phyloP scores from a whole-genome alignment of 2,329 filamentous ascomycete species.

The Alternaria postmessia region DNA sequence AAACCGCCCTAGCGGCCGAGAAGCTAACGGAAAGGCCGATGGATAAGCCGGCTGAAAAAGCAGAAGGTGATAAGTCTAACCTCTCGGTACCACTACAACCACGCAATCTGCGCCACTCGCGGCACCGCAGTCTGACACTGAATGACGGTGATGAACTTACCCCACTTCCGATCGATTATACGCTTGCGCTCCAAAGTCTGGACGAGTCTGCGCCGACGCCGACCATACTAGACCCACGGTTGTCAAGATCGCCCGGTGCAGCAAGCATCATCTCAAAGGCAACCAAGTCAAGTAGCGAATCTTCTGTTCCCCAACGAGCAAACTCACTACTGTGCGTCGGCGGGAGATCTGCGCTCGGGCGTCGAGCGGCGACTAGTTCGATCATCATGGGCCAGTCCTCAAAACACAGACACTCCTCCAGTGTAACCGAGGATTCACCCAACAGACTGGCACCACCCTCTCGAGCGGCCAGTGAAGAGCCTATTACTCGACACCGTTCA shows the following conservation, averaged over 20 bases:
- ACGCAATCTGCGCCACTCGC: constrained; percentile 32
- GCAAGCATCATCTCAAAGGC: constrained; percentile 31
- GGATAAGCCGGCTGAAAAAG: constrained; percentile 8
- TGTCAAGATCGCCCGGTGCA: constrained; percentile 21
- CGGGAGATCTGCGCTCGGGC: constrained; percentile 40
- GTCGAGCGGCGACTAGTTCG: constrained; percentile 33
- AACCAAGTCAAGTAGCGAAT: constrained; percentile 26
- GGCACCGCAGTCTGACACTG: constrained; percentile 43
- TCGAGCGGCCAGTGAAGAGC: constrained; percentile 44
- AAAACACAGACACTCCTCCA: constrained; percentile 38
- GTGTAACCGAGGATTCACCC: constrained; percentile 30
- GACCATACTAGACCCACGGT: constrained; percentile 14
- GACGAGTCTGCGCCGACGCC: constrained; percentile 32
- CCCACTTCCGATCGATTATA: constrained; percentile 52
- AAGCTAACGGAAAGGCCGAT: constrained; percentile 12
- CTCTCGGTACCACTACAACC: constrained; percentile 24
- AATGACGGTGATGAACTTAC: constrained; percentile 46
- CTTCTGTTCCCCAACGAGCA: constrained; percentile 31
- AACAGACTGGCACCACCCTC: constrained; percentile 27
- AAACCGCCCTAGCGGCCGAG: constrained; percentile 26
- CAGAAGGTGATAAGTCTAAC: constrained; percentile 12
- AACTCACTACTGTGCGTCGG: constrained; percentile 40
- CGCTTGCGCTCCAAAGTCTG: constrained; percentile 47
- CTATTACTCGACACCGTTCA: constrained; percentile 38
- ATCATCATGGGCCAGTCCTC: constrained; percentile 32